Evolutionary conservation across 1,284 basidiomycete genomes (phyloP), one percentile per base, ranked within the genome.

Genomic region (Uromyces viciae-fabae): DNA sequence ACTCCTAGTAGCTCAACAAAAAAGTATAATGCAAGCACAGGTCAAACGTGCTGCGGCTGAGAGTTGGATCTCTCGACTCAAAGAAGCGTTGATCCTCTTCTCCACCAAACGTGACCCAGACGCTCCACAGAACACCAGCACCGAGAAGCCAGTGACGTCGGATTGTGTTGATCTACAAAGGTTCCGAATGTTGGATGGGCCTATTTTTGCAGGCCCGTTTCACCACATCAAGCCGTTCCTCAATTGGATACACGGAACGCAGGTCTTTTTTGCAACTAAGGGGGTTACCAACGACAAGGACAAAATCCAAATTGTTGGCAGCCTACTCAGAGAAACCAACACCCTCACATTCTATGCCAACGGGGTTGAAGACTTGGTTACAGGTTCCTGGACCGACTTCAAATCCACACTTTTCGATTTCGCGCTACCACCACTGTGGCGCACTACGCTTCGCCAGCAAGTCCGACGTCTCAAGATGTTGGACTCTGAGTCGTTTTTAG

Each of bases 221-320:
- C 52, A 40, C 5, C 28, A 2, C 9, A 28, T 60, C 7, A 42
- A 74, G n/a, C 33, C 52, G 2, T 54, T 74, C 38, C 28, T 74
- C 22, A 40, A 40, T 8, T 74, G 72, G 72, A 31, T 74, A 3
- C 52, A n/a, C 22, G 52, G 14, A 11, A 17, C 56, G 11, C 28
- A 74, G 49, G 40, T 56, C 5, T 74, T 54, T 56, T 74, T 52
- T 49, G 17, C 3, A 19, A 74, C 72, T 1, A 74, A 74, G 28
- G 72, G 52, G 7, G 72, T 75, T 1, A 56, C n/a, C n/a, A 19
- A 33, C 22, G 52, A 58, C 40, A 8, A 36, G 3, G 72, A 60
- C n/a, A 33, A 56, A 22, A 22, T 75, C 5, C 33, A 33, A 1
- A 52, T 75, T 7, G 43, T 60, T 4, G 72, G 72, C 1, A 52